Base-by-base conservation (phyloP, 345 rosid genomes). In the Salix koriyanagi region DNA sequence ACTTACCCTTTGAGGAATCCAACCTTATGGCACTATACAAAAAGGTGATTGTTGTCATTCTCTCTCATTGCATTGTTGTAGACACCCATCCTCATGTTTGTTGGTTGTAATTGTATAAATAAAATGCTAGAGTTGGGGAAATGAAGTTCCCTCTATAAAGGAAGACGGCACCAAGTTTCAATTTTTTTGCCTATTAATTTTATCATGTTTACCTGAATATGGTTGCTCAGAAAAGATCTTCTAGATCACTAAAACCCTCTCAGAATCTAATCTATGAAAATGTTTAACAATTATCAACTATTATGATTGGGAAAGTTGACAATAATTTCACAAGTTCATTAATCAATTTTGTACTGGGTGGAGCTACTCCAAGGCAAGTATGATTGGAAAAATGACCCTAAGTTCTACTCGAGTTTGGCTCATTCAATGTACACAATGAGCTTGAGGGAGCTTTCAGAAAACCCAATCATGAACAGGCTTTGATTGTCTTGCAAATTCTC, bases 1-100 rank as follows among this genome's bases (percentile, higher is more conserved):
- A 84, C 85, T 83, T 92, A 84, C 99, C 99, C 71, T 96, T 96
- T 65, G 99, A 93, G 83, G 99, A 96, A 69, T 83, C 98, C 75
- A 94, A 94, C 75, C 90, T 96, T 52, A 85, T 86, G 84, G 87
- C 90, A 1, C 78, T 96, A 36, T 96, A 93, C 76, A 93, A 91
- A 81, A 94, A 91, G 98, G 99, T 91, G 32, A 61, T 44, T 60
- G 26, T 19, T 75, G 34, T 66, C 25, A 76, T 34, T 62, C 2
- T 50, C 67, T 54, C 66, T 32, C 56, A 21, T 34, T 23, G 78
- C 67, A 18, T n/a, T 74, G 39, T 64, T 67, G 65, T 39, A 18
- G 41, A 36, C 66, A 5, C 9, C 54, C 36, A 23, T 56, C 62
- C 10, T 58, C 62, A 58, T 58, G 50, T 23, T 58, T 58, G 14